phyloP scores from a whole-genome alignment of 208 protist genomes.

The Phytomonas francai region DNA sequence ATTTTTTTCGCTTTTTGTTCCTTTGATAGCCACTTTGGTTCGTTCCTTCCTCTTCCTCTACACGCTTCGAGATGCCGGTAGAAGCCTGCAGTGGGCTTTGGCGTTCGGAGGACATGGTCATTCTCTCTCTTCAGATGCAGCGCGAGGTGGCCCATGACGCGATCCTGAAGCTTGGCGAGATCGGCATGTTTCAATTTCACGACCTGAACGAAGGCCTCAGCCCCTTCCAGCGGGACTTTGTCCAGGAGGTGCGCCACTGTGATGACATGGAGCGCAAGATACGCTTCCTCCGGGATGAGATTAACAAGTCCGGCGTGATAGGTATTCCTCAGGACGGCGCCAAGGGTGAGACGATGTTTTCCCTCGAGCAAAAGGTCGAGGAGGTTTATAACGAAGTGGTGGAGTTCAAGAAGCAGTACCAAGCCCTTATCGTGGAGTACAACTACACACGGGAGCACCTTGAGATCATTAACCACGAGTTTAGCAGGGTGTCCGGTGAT shows the following conservation, averaged over 20 bases:
- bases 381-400: slow-evolving; percentile 86
- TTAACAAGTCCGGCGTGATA: slow-evolving; percentile 60
- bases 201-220: slow-evolving; percentile 94
- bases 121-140: slow-evolving; percentile 96
- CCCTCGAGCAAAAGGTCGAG: slow-evolving; percentile 88
- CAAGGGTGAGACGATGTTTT: slow-evolving; percentile 72
- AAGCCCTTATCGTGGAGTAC: slow-evolving; percentile 72
- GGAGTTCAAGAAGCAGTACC: slow-evolving; percentile 87
- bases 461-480: slow-evolving; percentile 67
- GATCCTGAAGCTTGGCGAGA: slow-evolving; percentile 92
- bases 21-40: slow-evolving; percentile 1
- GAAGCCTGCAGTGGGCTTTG: slow-evolving; percentile 88
- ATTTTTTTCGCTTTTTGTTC: slow-evolving; percentile 4
- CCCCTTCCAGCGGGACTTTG: slow-evolving; percentile 95
- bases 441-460: slow-evolving; percentile 78
- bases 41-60: neutral
- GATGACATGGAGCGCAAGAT: slow-evolving; percentile 97
- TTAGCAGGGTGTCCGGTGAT: slow-evolving; percentile 17
- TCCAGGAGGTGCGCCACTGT: slow-evolving; percentile 94
- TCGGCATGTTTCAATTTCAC: slow-evolving; percentile 94
- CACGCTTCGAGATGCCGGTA: slow-evolving; percentile 34
- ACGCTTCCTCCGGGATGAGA: slow-evolving; percentile 90
- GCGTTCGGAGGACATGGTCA: slow-evolving; percentile 96
- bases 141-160: slow-evolving; percentile 95
- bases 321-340: slow-evolving; percentile 24